Evolutionary conservation across 1,284 basidiomycete genomes (phyloP).

Genomic region (Prillingera fragicola): DNA sequence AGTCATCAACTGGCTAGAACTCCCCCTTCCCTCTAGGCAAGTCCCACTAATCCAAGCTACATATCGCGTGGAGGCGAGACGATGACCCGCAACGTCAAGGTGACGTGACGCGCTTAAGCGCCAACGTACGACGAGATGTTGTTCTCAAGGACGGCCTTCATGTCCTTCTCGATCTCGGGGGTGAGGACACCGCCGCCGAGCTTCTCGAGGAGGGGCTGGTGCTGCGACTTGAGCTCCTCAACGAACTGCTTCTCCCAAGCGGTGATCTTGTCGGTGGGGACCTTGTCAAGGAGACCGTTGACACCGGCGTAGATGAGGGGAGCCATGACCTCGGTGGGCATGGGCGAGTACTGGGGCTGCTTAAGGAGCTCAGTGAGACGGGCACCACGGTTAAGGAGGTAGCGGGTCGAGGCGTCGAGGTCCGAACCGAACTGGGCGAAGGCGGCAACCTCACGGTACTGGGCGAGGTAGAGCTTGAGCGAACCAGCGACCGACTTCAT

Average conservation of each 20-base stretch:
- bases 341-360: conserved; percentile 90
- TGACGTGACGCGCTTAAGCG: conserved; percentile 37
- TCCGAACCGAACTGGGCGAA: conserved; percentile 97
- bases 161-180: conserved; percentile 82
- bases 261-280: conserved; percentile 90
- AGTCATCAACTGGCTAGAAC: too few species aligned
- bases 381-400: conserved; percentile 93
- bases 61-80: background rate
- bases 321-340: conserved; percentile 88
- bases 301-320: conserved; percentile 99
- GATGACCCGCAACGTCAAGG: background rate
- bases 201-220: conserved; percentile 68
- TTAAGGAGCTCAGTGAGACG: conserved; percentile 98
- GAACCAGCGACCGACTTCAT: conserved; percentile 99
- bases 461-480: conserved; percentile 97
- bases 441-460: conserved; percentile 99
- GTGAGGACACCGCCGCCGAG: conserved; percentile 78
- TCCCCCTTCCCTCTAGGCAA: too few species aligned
- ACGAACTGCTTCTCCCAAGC: conserved; percentile 71
- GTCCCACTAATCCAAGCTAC: background rate
- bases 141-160: conserved; percentile 83
- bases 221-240: conserved; percentile 65
- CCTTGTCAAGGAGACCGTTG: conserved; percentile 90
- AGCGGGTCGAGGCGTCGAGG: conserved; percentile 96
- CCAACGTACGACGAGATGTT: conserved; percentile 71